These are phyloP conservation scores for Suillus subluteus DNA, from an alignment of 768 basidiomycete genomes.

Conservation along the genomic window DNA sequence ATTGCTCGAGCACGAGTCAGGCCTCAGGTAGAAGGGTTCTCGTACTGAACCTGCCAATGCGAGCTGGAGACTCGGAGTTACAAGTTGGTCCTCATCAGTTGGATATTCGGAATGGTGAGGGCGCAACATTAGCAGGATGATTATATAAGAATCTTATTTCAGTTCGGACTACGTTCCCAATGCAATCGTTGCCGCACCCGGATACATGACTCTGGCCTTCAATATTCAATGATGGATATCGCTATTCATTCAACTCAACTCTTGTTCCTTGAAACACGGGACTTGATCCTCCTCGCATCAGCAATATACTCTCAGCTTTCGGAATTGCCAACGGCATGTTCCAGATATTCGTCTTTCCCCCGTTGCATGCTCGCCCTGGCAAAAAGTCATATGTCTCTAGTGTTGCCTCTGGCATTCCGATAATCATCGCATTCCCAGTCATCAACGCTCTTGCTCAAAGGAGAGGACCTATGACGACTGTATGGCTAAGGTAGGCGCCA, in stretches of 20 bases:
- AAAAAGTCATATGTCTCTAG: conserved; percentile 28
- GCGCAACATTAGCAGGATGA: too few species aligned
- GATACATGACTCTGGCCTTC: not conserved
- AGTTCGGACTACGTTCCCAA: too few species aligned
- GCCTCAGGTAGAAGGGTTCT: too few species aligned
- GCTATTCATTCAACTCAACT: conserved; percentile 37
- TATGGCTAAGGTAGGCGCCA: conserved; percentile 19
- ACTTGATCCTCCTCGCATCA: too few species aligned
- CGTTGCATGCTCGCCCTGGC: conserved; percentile 32
- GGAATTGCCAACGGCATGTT: conserved; percentile 36
- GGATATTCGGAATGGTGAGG: too few species aligned
- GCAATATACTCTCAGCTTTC: conserved; percentile 14
- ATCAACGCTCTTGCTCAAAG: conserved; percentile 29
- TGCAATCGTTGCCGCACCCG: not conserved
- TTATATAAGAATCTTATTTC: too few species aligned
- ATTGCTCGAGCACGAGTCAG: too few species aligned
- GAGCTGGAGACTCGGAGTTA: too few species aligned
- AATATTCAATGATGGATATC: conserved; percentile 30
- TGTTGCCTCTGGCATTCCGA: conserved; percentile 30
- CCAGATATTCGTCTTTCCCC: conserved; percentile 37
- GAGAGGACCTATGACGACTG: conserved; percentile 22
- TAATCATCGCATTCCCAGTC: too few species aligned
- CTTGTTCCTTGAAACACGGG: conserved; percentile 32
- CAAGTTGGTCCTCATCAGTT: too few species aligned
- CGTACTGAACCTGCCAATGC: too few species aligned